Conservation (phyloP, 371 early-diverging fungal genomes). For the Lichtheimia ramosa region DNA sequence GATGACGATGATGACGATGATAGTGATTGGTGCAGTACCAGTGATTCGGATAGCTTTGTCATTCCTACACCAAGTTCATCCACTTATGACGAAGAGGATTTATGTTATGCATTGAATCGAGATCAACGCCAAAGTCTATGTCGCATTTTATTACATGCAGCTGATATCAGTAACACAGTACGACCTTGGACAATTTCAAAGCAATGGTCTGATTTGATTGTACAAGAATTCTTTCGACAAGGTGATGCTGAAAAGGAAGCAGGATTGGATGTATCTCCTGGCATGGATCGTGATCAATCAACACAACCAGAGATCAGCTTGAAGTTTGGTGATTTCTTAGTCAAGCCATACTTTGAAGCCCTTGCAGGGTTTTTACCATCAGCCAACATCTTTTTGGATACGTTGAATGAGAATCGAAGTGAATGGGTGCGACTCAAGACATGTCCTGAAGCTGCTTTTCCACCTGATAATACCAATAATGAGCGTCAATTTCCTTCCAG, state of each 20-base stretch:
- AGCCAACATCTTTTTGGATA: constrained; percentile 31
- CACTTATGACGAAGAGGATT: constrained; percentile 1
- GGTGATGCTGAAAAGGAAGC: constrained; percentile 80
- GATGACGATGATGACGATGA: constrained; percentile 9
- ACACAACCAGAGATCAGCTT: constrained; percentile 77
- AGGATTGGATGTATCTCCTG: constrained; percentile 77
- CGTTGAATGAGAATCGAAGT: constrained; percentile 35
- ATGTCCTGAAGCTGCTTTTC: constrained; percentile 19
- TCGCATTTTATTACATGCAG: constrained; percentile 78
- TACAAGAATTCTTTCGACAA: constrained; percentile 84
- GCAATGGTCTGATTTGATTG: constrained; percentile 86
- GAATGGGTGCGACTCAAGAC: constrained; percentile 44
- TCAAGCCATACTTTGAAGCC: constrained; percentile 77
- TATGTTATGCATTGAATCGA: constrained; percentile 11
- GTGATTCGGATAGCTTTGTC: too few relatives aligned
- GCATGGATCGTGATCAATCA: constrained; percentile 79
- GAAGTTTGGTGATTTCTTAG: constrained; percentile 80
- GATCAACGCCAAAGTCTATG: constrained; percentile 62
- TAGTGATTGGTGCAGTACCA: neutral
- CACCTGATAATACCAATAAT: constrained; percentile 12
- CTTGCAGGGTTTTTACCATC: constrained; percentile 70
- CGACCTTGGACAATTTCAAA: constrained; percentile 83
- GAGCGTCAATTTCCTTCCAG: constrained; percentile 20
- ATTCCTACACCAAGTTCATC: neutral
- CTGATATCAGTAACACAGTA: constrained; percentile 88